Evolutionary conservation across 1,284 basidiomycete genomes (phyloP).

Genomic region (Malassezia vespertilionis): DNA sequence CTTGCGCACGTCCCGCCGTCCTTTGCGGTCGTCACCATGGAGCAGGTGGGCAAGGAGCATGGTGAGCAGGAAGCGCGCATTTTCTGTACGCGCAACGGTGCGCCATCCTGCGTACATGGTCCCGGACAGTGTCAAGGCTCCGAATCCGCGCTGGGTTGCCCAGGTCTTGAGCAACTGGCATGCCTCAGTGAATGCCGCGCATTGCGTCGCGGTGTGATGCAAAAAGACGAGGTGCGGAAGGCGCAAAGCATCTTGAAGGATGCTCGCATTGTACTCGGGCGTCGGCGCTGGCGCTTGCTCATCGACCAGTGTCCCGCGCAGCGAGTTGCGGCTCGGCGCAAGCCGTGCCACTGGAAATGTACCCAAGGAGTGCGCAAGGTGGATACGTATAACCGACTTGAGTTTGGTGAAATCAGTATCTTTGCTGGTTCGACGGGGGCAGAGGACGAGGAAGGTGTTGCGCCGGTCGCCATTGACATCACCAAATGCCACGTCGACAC

Average conservation of each 20-base stretch:
- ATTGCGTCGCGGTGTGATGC: slow-evolving; percentile 57
- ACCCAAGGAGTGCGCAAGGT: slow-evolving; percentile 57
- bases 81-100: slow-evolving; percentile 41
- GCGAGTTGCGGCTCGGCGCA: slow-evolving; percentile 57
- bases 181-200: slow-evolving; percentile 64
- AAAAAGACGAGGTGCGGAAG: slow-evolving; percentile 60
- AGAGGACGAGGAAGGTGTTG: slow-evolving; percentile 59
- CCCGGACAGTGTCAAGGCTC: slow-evolving; percentile 49
- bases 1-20: slow-evolving; percentile 49
- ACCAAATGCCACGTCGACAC: slow-evolving; percentile 57
- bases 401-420: slow-evolving; percentile 59
- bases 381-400: slow-evolving; percentile 61
- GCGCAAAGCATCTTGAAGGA: slow-evolving; percentile 61
- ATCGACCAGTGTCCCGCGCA: slow-evolving; percentile 23
- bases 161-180: slow-evolving; percentile 72
- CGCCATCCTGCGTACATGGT: slow-evolving; percentile 17
- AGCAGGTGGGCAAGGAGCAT: slow-evolving; percentile 46
- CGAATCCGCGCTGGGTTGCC: slow-evolving; percentile 75
- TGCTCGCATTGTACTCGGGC: slow-evolving; percentile 67
- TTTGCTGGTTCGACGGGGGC: slow-evolving; percentile 50
- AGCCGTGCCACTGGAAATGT: slow-evolving; percentile 59
- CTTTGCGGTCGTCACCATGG: slow-evolving; percentile 46
- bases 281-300: slow-evolving; percentile 49
- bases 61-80: slow-evolving; percentile 58
- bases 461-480: slow-evolving; percentile 60